Evolutionary conservation across 768 basidiomycete species (phyloP).

Genomic region (Cyathus striatus): DNA sequence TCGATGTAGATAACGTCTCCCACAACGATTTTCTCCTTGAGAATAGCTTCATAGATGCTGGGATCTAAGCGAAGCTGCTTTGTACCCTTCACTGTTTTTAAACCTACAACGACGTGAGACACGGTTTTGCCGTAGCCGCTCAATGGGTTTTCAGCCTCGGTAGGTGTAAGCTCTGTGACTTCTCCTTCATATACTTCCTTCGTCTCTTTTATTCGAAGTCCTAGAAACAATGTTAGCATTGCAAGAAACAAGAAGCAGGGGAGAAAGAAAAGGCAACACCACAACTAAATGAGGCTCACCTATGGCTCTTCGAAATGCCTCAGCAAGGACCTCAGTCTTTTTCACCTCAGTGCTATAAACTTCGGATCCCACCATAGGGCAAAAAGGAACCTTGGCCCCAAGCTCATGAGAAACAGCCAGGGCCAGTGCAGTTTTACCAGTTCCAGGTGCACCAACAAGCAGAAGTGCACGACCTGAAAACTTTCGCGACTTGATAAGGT

Average conservation of each 20-base stretch:
- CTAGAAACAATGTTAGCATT: too few relatives aligned
- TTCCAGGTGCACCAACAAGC: conserved; percentile 93
- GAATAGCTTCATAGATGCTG: conserved; percentile 92
- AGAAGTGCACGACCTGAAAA: conserved; percentile 92
- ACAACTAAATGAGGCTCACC: too few relatives aligned
- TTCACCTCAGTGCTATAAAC: conserved; percentile 97
- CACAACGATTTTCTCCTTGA: conserved; percentile 94
- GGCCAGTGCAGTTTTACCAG: conserved; percentile 96
- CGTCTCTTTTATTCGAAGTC: conserved; percentile 96
- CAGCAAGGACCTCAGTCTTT: conserved; percentile 97
- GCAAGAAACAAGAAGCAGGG: too few relatives aligned
- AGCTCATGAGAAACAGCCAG: conserved; percentile 94
- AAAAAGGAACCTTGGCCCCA: conserved; percentile 93
- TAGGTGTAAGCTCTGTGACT: conserved; percentile 93
- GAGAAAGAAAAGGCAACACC: too few relatives aligned
- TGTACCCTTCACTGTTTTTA: conserved; percentile 90
- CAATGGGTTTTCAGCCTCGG: conserved; percentile 95
- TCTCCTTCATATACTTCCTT: conserved; percentile 99
- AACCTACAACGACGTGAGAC: conserved; percentile 93
- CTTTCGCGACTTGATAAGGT: conserved; percentile 85
- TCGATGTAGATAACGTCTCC: conserved; percentile 98
- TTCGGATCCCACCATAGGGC: conserved; percentile 97
- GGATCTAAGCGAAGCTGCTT: conserved; percentile 95
- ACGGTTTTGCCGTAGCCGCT: conserved; percentile 98
- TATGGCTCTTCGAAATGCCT: conserved; percentile 91